A percentile compares a stretch with the other conserved stretches of the same genome.
Evolutionary conservation across 257 asterid species (phyloP).

Genomic region (Plantago elongata): DNA sequence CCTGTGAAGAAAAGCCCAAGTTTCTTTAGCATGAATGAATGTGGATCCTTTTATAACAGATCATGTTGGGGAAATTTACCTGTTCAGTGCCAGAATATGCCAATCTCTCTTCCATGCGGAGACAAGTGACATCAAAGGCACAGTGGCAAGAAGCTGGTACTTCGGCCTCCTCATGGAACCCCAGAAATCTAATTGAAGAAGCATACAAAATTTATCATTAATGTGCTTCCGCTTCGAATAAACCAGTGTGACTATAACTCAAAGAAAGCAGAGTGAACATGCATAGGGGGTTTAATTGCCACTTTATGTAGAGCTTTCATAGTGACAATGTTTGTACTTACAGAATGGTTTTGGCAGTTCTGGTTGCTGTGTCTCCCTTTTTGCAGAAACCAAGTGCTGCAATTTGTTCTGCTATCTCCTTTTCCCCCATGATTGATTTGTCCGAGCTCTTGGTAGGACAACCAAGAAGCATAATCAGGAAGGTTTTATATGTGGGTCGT

Average conservation of each 20-base stretch:
- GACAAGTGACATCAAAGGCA: slow-evolving; percentile 73
- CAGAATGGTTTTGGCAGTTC: slow-evolving; percentile 79
- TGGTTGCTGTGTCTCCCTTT: slow-evolving; percentile 48
- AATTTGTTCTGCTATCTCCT: slow-evolving; percentile 53
- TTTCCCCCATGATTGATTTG: slow-evolving; percentile 39
- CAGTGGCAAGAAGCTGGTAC: slow-evolving; percentile 56
- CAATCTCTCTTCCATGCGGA: slow-evolving; percentile 75
- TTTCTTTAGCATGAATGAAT: not conserved
- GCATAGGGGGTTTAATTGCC: too few species aligned
- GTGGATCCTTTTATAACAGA: slow-evolving; percentile 1
- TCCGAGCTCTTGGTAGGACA: slow-evolving; percentile 18
- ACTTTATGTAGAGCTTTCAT: not conserved
- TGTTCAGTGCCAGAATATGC: slow-evolving; percentile 60
- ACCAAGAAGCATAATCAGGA: slow-evolving; percentile 45
- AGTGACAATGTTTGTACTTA: slow-evolving; percentile 34
- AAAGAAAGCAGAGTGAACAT: not conserved
- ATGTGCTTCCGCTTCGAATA: not conserved
- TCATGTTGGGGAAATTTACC: slow-evolving; percentile 30
- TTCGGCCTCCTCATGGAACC: slow-evolving; percentile 59
- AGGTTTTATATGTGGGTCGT: slow-evolving; percentile 41
- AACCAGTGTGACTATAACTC: not conserved
- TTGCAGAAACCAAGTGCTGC: slow-evolving; percentile 45
- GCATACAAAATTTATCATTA: not conserved
- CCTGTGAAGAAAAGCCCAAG: slow-evolving; percentile 34
- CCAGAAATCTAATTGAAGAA: slow-evolving; percentile 50